Conservation (phyloP, 345 rosid species). For the Salix suchowensis region DNA sequence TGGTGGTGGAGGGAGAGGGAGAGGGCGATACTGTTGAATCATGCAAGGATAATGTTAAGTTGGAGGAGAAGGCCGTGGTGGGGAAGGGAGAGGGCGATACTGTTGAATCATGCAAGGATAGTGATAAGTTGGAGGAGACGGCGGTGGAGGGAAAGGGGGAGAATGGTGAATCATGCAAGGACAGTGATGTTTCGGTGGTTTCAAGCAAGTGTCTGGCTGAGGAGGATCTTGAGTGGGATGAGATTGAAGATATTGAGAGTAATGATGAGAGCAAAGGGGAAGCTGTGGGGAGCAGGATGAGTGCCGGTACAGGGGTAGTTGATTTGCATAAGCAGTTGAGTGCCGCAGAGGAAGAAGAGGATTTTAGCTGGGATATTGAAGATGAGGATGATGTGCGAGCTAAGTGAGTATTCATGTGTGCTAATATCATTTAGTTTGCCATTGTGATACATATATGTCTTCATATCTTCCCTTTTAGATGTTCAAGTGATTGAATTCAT, state of each 20-base stretch:
- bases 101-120: background rate
- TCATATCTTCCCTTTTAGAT: background rate
- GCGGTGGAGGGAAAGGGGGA: constrained; percentile 28
- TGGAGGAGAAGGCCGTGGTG: background rate
- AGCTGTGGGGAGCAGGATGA: constrained; percentile 7
- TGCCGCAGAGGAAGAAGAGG: constrained; percentile 57
- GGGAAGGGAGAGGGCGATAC: background rate
- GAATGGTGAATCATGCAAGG: constrained; percentile 43
- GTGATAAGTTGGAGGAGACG: constrained; percentile 12
- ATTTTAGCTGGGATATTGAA: constrained; percentile 82
- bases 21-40: no score
- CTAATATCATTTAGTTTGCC: background rate
- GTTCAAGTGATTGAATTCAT: constrained; percentile 14
- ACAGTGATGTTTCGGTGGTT: constrained; percentile 60
- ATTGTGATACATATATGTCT: background rate
- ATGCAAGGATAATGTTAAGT: background rate
- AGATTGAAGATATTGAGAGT: constrained; percentile 59
- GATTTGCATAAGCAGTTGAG: constrained; percentile 48
- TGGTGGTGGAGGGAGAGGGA: background rate
- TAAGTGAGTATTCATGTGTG: background rate
- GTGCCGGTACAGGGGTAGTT: constrained; percentile 18
- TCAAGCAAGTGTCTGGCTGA: constrained; percentile 54
- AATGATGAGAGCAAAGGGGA: constrained; percentile 36
- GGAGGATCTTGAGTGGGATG: constrained; percentile 82
- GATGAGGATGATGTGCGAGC: constrained; percentile 40